Percentiles rank a stretch among this genome's conserved stretches.
phyloP scores from a whole-genome alignment of 202 grass and related monocot species.

The Bolboschoenoplectus hybrid region DNA sequence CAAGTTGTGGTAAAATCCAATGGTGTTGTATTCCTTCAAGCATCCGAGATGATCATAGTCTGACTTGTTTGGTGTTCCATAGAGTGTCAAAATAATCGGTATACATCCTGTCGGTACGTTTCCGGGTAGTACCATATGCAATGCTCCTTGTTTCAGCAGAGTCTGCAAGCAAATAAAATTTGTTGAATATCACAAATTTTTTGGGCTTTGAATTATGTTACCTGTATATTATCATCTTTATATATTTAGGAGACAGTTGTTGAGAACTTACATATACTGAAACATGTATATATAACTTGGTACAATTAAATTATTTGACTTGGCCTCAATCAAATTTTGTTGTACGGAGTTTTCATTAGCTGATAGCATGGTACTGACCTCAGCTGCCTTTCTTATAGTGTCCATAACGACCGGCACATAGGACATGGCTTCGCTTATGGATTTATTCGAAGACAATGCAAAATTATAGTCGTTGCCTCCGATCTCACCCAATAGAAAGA shows the following conservation, averaged over 20 bases:
- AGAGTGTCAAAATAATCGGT: too few species aligned
- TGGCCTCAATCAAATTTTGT: too few species aligned
- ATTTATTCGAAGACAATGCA: slow-evolving; percentile 29
- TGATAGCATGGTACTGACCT: slow-evolving; percentile 32
- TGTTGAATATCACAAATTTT: neutral
- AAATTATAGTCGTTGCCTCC: slow-evolving; percentile 57
- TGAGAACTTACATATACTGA: too few species aligned
- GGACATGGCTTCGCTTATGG: slow-evolving; percentile 18
- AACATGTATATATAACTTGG: too few species aligned
- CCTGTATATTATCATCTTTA: too few species aligned
- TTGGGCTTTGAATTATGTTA: too few species aligned
- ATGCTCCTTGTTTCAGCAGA: slow-evolving; percentile 59
- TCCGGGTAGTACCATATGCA: slow-evolving; percentile 61
- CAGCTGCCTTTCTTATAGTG: slow-evolving; percentile 42
- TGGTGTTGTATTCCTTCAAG: slow-evolving; percentile 35
- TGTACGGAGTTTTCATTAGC: neutral
- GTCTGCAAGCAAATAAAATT: slow-evolving; percentile 11
- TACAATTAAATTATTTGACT: neutral
- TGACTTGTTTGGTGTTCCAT: neutral
- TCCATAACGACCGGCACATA: slow-evolving; percentile 19
- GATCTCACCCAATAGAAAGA: slow-evolving; percentile 55
- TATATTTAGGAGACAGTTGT: too few species aligned
- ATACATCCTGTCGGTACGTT: slow-evolving; percentile 52
- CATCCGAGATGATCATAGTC: slow-evolving; percentile 55
- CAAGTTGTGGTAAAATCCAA: slow-evolving; percentile 19